Percentiles rank a stretch among this genome's conserved stretches.
Evolutionary conservation across 306 rosid genomes (phyloP).

Genomic region (Pterocarpus santalinus): DNA sequence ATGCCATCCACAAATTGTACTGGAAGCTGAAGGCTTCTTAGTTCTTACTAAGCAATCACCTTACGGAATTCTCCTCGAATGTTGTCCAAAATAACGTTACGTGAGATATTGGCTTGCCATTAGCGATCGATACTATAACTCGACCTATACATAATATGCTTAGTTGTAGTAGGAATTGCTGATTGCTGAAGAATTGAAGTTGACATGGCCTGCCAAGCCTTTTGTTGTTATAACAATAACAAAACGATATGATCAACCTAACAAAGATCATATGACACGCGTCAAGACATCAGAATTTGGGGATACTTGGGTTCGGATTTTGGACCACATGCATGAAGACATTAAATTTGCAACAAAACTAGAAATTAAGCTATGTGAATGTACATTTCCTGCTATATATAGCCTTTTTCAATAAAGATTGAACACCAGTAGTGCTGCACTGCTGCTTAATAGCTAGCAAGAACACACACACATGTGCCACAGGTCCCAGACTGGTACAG

Average conservation of each 20-base stretch:
- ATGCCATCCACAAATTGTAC: not conserved
- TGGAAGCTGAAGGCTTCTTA: too few relatives aligned
- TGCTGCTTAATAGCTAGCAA: conserved; percentile 40
- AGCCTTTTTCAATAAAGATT: conserved; percentile 43
- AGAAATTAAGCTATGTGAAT: conserved; percentile 24
- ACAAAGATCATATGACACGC: conserved; percentile 29
- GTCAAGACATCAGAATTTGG: conserved; percentile 19
- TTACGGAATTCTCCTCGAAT: too few relatives aligned
- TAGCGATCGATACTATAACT: not conserved
- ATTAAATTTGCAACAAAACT: conserved; percentile 38
- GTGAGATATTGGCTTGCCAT: too few relatives aligned
- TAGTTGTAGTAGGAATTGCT: not conserved
- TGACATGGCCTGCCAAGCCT: not conserved
- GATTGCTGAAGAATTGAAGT: conserved; percentile 22
- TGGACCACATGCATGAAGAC: conserved; percentile 49
- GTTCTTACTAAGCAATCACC: not conserved
- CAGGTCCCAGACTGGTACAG: conserved; percentile 34
- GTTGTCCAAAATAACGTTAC: too few relatives aligned
- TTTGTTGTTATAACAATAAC: conserved; percentile 19
- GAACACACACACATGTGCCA: conserved; percentile 38
- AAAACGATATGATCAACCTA: conserved; percentile 28
- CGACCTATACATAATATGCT: not conserved
- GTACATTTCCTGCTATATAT: conserved; percentile 30
- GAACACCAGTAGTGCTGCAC: conserved; percentile 35
- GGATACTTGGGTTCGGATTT: conserved; percentile 22